These are phyloP conservation scores for Phaeosphaeriaceae sp. DNA, from an alignment of 2,329 filamentous ascomycete species.

Conservation along the genomic window DNA sequence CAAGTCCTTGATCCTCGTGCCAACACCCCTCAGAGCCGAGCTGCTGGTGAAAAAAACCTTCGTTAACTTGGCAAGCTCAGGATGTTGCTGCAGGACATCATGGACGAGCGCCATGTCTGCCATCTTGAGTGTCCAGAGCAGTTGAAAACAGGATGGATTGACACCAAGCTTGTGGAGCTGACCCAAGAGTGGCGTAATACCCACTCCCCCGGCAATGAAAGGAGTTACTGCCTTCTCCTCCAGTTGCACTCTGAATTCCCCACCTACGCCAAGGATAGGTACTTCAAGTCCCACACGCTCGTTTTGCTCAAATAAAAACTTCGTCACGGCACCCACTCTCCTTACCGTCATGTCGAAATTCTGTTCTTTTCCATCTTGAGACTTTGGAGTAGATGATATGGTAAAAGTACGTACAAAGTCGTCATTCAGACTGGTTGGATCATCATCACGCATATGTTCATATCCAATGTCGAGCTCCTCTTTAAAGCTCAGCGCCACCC, in stretches of 20 bases:
- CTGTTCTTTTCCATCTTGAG: constrained; percentile 24
- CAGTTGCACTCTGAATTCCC: constrained; percentile 60
- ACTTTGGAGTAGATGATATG: constrained; percentile 65
- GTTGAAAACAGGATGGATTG: constrained; percentile 48
- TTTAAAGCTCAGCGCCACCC: constrained; percentile 76
- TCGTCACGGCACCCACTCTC: constrained; percentile 72
- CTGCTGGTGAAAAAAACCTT: constrained; percentile 70
- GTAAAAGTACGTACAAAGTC: constrained; percentile 87
- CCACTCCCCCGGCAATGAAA: constrained; percentile 80
- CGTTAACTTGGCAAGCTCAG: constrained; percentile 59
- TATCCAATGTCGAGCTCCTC: constrained; percentile 75
- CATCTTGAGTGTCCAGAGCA: constrained; percentile 72
- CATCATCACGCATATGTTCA: constrained; percentile 81
- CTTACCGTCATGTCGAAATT: constrained; percentile 76
- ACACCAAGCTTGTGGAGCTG: constrained; percentile 57
- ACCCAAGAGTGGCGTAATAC: constrained; percentile 80
- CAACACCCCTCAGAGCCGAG: constrained; percentile 15
- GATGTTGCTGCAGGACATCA: constrained; percentile 63
- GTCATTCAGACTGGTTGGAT: constrained; percentile 81
- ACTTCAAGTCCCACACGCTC: constrained; percentile 63
- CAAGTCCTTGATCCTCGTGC: constrained; percentile 31
- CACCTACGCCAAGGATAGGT: constrained; percentile 75
- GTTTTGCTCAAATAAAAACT: constrained; percentile 67
- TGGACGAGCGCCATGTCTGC: constrained; percentile 68
- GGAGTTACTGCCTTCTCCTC: constrained; percentile 48